Base-by-base conservation (phyloP, 805 yeast species). In the Priceomyces haplophilus region DNA sequence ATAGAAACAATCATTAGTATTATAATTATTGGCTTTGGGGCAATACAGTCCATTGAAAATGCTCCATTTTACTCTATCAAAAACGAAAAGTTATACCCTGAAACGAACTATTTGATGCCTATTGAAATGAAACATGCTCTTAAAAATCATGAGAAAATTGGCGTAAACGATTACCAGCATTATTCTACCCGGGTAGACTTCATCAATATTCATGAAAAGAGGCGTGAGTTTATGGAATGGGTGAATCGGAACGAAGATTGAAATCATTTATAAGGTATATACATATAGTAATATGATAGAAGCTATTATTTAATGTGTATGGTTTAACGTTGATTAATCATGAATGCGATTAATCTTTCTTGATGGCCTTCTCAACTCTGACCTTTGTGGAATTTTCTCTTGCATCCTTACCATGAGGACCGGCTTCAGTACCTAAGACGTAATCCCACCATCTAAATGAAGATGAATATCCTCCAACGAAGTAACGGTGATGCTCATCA, bases 381-480 rank as follows among this genome's bases (percentile, higher is more conserved):
- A 54, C 60, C 54, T 70, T 79, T 80, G 77, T 76, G 60, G 76
- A 78, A 47, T 62, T 73, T 64, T 85, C 95, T 72, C 96, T 79
- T 48, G 76, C 78, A 19, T 75, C 73, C 64, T 83, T 85, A 31
- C 91, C 95, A 56, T 80, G 80, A 38, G 83, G 82, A 47, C 95
- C 95, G 51, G 91, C 87, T 67, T 88, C 95, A n/a, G 99, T 90
- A 62, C 84, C 83, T 53, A 91, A 72, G 49, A 81, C 61, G 67
- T 70, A 85, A 69, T 91, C 99, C 95, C 96, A 89, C 88, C 95
- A 87, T 71, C 97, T 83, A 79, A 91, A 93, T 29, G 90, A 81
- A 35, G 96, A 85, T 21, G 97, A 93, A 64, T 88, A 91, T 67
- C 90, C 89, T 52, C 98, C 98, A 55, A 88, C 85, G 68, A 91